Base-by-base conservation (phyloP, 805 yeast genomes). In the Candida pseudofarinosa region DNA sequence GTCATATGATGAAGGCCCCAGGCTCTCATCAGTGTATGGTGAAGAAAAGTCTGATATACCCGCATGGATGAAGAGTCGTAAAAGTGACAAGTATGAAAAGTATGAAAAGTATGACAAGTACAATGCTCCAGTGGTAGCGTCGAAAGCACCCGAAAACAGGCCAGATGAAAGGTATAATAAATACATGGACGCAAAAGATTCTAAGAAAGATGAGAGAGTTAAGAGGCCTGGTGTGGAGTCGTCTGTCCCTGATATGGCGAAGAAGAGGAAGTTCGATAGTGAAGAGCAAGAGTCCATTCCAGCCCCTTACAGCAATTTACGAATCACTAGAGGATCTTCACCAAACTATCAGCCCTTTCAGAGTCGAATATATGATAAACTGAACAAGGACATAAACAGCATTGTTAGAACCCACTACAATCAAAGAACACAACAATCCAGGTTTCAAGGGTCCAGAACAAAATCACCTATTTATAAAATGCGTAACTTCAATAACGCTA, bases 401-500 rank as follows among this genome's bases (percentile, higher is more conserved):
- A 76, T 86, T 42, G 95, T 93, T 26, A 73, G 89, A 49, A 72
- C 77, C 38, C 97, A 88, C 63, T 93, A 93, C 62, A 93, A 93
- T 62, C 85, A 85, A 50, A 76, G 95, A 54, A 83, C 96, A 0
- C 77, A 78, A 49, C 78, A 79, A 45, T 76, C 91, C 1, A 81
- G 81, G 48, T 66, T 65, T 19, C 77, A 75, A 42, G 74, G 73
- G 1, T 73, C 75, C 37, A 76, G 99, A 51, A 73, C 81, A 15
- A 69, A 78, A 30, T 88, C 97, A 0, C 90, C 93, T 8, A 91
- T 93, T 58, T 82, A 85, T 64, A 85, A 86, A 54, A 70, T 93
- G 48, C 75, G 97, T 47, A 83, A 85, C 52, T 93, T 89, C 75
- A 93, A 93, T 63, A 93, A 93, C 60, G 86, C 90, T 46, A 84